phyloP scores from a whole-genome alignment of 106 monocot species.

The Dactylorhiza incarnata region DNA sequence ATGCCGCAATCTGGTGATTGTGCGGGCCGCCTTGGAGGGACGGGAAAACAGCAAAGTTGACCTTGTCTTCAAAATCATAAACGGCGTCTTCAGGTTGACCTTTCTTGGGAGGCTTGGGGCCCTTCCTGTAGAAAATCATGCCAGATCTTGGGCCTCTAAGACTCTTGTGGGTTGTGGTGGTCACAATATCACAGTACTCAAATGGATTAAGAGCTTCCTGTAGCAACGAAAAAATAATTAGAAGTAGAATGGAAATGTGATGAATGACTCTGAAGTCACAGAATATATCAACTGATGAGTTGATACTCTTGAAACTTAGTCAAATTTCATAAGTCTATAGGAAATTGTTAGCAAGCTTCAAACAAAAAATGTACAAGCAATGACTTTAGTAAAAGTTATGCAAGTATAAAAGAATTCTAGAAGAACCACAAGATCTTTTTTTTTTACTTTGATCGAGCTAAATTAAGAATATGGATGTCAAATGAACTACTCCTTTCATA shows the following conservation, averaged over 20 bases:
- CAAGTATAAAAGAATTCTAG: background rate
- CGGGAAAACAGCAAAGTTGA: constrained; percentile 93
- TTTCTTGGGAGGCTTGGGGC: constrained; percentile 87
- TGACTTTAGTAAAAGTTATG: background rate
- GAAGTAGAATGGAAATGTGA: background rate
- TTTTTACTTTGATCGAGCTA: background rate
- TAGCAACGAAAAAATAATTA: background rate
- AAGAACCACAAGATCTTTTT: background rate
- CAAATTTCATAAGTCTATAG: background rate
- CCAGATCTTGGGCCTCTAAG: constrained; percentile 89
- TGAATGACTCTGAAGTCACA: background rate
- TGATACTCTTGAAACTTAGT: too few relatives aligned
- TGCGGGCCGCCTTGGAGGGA: constrained; percentile 96
- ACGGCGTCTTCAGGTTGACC: constrained; percentile 73
- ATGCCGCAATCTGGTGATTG: constrained; percentile 89
- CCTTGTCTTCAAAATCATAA: constrained; percentile 83
- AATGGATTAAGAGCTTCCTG: constrained; percentile 86
- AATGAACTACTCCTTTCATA: background rate
- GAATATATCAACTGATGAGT: too few relatives aligned
- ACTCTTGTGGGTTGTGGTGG: constrained; percentile 91
- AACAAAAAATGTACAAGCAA: background rate
- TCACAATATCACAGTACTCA: constrained; percentile 83
- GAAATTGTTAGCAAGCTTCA: background rate
- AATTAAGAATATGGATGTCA: background rate
- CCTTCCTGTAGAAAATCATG: constrained; percentile 98